These are phyloP conservation scores for Diaporthe vexans DNA, from an alignment of 2,329 filamentous ascomycete genomes.

Conservation along the genomic window DNA sequence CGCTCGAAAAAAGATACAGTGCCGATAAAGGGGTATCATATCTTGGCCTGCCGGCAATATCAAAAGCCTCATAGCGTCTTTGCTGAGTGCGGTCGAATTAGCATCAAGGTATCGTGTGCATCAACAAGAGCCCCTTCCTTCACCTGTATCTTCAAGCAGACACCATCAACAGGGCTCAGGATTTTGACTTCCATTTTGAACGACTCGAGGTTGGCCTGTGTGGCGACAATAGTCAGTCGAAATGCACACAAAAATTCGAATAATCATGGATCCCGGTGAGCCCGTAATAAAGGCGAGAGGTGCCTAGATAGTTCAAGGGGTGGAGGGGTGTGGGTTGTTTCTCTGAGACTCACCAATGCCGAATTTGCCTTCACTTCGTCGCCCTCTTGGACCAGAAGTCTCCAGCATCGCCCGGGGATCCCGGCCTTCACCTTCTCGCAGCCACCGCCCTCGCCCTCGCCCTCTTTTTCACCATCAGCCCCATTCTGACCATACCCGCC, in stretches of 20 bases:
- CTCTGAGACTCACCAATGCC: not conserved
- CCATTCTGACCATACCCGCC: not conserved
- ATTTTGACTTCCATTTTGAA: slow-evolving; percentile 19
- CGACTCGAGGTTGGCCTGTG: not conserved
- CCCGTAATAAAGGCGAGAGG: too few relatives aligned
- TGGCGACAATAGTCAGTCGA: not conserved
- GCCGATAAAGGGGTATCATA: too few relatives aligned
- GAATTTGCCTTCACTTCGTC: not conserved
- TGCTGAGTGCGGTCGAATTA: not conserved
- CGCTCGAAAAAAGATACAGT: too few relatives aligned
- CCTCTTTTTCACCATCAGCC: not conserved
- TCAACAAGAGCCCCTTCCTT: slow-evolving; percentile 2
- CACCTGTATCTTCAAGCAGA: not conserved
- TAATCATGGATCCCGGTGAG: too few relatives aligned
- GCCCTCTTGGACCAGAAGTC: not conserved
- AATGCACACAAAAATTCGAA: too few relatives aligned
- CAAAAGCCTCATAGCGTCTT: not conserved
- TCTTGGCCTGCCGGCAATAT: not conserved
- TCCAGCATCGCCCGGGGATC: not conserved
- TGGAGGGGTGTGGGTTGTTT: too few relatives aligned
- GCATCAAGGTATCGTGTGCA: not conserved
- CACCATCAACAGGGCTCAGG: slow-evolving; percentile 14
- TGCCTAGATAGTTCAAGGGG: too few relatives aligned
- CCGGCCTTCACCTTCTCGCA: slow-evolving; percentile 5
- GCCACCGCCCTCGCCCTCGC: not conserved